These are phyloP conservation scores for Penicillium rolfsii DNA, from an alignment of 2,329 filamentous ascomycete species.

Conservation along the genomic window DNA sequence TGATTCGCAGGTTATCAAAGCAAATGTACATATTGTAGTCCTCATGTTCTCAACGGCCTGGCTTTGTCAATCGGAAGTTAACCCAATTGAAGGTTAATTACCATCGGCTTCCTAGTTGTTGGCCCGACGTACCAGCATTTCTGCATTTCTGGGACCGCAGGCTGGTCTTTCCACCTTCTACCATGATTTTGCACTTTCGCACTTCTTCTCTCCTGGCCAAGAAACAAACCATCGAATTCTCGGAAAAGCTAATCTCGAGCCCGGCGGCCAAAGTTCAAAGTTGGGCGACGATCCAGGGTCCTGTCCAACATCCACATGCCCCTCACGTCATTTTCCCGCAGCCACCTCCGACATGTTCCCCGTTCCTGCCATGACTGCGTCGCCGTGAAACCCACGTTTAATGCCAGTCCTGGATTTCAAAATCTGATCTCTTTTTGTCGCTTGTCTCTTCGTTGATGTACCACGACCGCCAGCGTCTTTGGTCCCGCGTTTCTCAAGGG, in stretches of 20 bases:
- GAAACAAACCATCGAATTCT: not conserved
- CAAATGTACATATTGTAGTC: not conserved
- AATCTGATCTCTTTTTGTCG: not conserved
- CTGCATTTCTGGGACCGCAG: not conserved
- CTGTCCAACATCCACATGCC: not conserved
- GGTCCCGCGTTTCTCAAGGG: not conserved
- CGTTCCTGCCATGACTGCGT: conserved; percentile 1
- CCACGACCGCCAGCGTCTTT: not conserved
- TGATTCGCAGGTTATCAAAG: not conserved
- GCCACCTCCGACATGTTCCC: not conserved
- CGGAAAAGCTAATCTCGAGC: too few species aligned
- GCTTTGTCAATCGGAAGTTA: not conserved
- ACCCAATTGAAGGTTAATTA: not conserved
- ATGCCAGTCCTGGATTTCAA: not conserved
- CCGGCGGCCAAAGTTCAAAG: too few species aligned
- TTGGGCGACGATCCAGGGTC: conserved; percentile 3
- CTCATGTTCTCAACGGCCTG: not conserved
- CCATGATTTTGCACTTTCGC: not conserved
- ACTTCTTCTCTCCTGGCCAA: too few species aligned
- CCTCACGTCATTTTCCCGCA: conserved; percentile 23
- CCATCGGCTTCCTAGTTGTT: not conserved
- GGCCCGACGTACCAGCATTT: not conserved
- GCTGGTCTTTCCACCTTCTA: not conserved
- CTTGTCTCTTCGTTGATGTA: not conserved
- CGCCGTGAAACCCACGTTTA: conserved; percentile 7